Base-by-base conservation (phyloP, 1,284 basidiomycete species). In the Termitomyces sp. region DNA sequence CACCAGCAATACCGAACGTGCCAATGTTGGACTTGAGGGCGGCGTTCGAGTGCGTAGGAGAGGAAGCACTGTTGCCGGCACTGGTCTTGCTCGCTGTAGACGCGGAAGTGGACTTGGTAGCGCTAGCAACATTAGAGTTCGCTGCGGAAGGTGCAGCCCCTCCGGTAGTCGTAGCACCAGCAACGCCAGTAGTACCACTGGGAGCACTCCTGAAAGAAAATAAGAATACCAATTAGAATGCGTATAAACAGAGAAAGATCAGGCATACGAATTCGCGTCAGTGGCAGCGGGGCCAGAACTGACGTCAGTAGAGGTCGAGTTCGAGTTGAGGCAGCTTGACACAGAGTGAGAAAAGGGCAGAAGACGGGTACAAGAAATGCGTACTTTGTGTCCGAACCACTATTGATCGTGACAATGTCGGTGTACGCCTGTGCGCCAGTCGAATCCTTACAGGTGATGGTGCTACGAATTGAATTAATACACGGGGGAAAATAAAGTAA, bases 401-500 rank as follows among this genome's bases (percentile, higher is more conserved):
- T 64, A 52, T 24, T 24, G 21, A 90, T 68, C 1, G 73, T 80
- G 48, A 84, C 70, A 1, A 72, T 67, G 56, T 80, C 79, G 10
- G 80, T 79, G 72, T 77, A 91, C 3, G 75, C 78, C 8, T 63
- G 65, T 1, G 62, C 40, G 33, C 89, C 90, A 16, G 78, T 79
- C 57, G 64, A 68, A 60, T 91, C 90, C 66, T 80, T 83, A 55
- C 86, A 54, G 13, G 63, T 57, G 41, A 79, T 60, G 13, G 77
- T 78, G 59, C 86, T 87, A 52, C 35, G 49, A 30, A 35, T 10
- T 46, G 46, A 16, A 54, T 56, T 19, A 52, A 43, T 21, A 47
- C 18, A 48, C 18, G 16, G 6, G 41, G 26, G 46, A 8, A 13
- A 9, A 19, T 14, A 6, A 24, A 24, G 5, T 24, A 6, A 1